phyloP scores from a whole-genome alignment of 2,329 filamentous ascomycete genomes.

The Xylariaceae sp. region DNA sequence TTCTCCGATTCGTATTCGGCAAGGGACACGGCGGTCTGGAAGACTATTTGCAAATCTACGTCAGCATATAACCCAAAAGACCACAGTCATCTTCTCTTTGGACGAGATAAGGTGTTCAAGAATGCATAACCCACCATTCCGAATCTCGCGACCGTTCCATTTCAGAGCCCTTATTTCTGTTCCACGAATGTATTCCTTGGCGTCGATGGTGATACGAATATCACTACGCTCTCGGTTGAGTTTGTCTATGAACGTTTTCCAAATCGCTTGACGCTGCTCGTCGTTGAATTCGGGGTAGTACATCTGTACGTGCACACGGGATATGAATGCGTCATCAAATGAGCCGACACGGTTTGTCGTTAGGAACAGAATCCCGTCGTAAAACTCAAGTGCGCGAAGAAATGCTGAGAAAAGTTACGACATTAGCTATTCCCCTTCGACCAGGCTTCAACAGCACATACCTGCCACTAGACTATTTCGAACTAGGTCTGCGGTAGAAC shows the following conservation, averaged over 20 bases:
- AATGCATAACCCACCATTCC: constrained; percentile 15
- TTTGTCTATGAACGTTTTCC: constrained; percentile 29
- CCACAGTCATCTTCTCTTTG: too few relatives aligned
- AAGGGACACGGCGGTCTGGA: constrained; percentile 33
- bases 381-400: constrained; percentile 27
- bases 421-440: too few relatives aligned
- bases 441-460: background rate
- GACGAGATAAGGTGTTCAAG: background rate
- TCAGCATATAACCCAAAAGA: too few relatives aligned
- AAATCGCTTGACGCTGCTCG: constrained; percentile 21
- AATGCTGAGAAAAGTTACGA: too few relatives aligned
- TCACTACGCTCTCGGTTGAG: constrained; percentile 23
- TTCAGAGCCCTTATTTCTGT: constrained; percentile 11
- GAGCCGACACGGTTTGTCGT: constrained; percentile 26
- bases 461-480: constrained; percentile 2
- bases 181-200: constrained; percentile 19
- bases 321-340: constrained; percentile 32
- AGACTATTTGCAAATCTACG: constrained; percentile 17
- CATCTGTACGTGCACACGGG: constrained; percentile 28
- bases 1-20: constrained; percentile 31
- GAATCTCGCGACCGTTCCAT: constrained; percentile 23
- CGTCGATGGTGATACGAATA: constrained; percentile 18
- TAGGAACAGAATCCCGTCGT: constrained; percentile 30
- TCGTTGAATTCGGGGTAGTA: constrained; percentile 26
- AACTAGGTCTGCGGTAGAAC: background rate